phyloP scores from a whole-genome alignment of 1,139 yeast genomes.

The Geotrichum carabidarum region DNA sequence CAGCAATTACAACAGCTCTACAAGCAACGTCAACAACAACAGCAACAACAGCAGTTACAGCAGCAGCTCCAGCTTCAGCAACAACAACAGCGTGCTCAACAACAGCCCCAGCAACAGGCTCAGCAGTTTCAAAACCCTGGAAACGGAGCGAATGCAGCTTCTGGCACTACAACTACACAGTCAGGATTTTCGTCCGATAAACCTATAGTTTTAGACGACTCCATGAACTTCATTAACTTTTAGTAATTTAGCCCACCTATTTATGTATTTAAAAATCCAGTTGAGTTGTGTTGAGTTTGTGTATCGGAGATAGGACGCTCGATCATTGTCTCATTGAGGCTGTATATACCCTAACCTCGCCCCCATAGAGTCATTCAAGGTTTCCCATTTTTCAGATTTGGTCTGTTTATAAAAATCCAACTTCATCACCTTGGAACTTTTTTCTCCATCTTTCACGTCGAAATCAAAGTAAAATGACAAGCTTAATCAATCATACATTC shows the following conservation, averaged over 20 bases:
- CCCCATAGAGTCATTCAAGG: constrained; percentile 10
- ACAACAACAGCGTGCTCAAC: constrained; percentile 5
- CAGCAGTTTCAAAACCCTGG: background rate
- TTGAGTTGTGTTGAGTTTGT: background rate
- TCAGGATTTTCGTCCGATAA: constrained; percentile 9
- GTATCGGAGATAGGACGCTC: background rate
- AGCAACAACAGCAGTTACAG: constrained; percentile 16
- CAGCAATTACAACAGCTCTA: constrained; percentile 10
- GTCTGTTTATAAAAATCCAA: background rate
- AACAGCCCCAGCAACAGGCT: constrained; percentile 11
- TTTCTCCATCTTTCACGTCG: background rate
- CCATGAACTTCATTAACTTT: constrained; percentile 15
- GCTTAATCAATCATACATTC: constrained; percentile 64
- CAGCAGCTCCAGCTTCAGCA: constrained; percentile 18
- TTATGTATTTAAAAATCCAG: background rate
- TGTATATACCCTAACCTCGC: constrained; percentile 3
- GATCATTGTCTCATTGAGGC: background rate
- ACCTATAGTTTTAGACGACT: constrained; percentile 11
- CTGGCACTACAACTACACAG: background rate
- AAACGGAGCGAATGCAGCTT: background rate
- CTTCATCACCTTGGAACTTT: background rate
- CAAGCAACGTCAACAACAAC: constrained; percentile 17
- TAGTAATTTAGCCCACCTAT: constrained; percentile 3
- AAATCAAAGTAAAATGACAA: constrained; percentile 48
- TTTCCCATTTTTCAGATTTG: background rate